Evolutionary conservation across 345 rosid genomes (phyloP), one percentile per base, ranked within the genome.

Genomic region (Tarenaya hassleriana): DNA sequence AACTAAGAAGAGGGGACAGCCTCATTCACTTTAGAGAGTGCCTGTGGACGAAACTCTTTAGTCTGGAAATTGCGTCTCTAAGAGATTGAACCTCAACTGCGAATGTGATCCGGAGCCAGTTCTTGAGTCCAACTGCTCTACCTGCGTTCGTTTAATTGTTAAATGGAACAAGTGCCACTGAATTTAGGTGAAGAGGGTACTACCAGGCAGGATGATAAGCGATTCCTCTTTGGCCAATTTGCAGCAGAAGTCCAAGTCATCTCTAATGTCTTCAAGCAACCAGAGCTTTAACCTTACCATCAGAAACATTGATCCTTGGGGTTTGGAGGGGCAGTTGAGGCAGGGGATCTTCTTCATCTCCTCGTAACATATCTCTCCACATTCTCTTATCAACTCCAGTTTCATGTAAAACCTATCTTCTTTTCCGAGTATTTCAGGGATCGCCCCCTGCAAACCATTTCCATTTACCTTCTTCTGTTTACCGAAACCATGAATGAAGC

Each of bases 71-170:
- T 3, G 57, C 92, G 1, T 60, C 81, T 65, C 54, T 69, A 18
- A 83, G 84, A 6, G 58, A 38, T 9, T 75, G 66, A 4, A 67
- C 62, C 39, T 80, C 86, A 17, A 73, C 41, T 0, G 78, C 86
- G 34, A 80, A 83, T n/a, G 73, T 73, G 37, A 83, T 40, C 11
- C 77, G 83, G 35, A 80, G 64, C 88, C 84, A 83, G 46, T 86
- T 73, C 73, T 70, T 67, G 51, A 70, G 34, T 32, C 91, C 91
- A 24, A 78, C 73, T 29, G 71, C 70, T 10, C 33, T 13, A 27
- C 88, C 95, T 85, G 68, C 66, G 69, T 24, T 24, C 29, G 5
- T 24, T 2, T n/a, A n/a, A n/a, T n/a, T n/a, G n/a, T n/a, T n/a
- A n/a, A n/a, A n/a, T n/a, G n/a, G n/a, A n/a, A n/a, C n/a, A n/a